These are phyloP conservation scores for Pleurotus pulmonarius DNA, from an alignment of 768 basidiomycete genomes.

Conservation along the genomic window DNA sequence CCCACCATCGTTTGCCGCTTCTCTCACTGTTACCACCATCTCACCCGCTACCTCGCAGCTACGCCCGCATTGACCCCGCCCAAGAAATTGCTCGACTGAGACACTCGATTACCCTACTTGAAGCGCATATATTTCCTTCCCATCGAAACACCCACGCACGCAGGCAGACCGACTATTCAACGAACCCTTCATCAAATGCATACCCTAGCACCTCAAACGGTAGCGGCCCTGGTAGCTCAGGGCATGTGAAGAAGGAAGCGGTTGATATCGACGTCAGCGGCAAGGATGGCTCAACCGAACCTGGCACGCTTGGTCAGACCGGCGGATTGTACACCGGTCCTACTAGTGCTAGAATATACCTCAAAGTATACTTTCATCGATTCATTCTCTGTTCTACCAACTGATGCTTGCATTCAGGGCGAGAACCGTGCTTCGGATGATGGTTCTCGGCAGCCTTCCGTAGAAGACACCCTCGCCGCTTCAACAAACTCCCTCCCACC, in stretches of 20 bases:
- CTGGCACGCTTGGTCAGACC: conserved; percentile 65
- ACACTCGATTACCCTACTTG: conserved; percentile 64
- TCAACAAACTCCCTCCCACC: conserved; percentile 34
- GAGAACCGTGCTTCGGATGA: conserved; percentile 51
- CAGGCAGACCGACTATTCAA: conserved; percentile 19
- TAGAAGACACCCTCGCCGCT: conserved; percentile 21
- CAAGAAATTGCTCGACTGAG: conserved; percentile 66
- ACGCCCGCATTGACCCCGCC: conserved; percentile 55
- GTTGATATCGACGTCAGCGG: conserved; percentile 34
- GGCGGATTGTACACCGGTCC: conserved; percentile 77
- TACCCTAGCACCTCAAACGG: too few species aligned
- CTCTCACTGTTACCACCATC: background rate
- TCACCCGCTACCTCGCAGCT: conserved; percentile 22
- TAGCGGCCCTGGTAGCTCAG: background rate
- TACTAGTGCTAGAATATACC: conserved; percentile 68
- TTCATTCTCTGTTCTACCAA: background rate
- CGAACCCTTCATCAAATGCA: too few species aligned
- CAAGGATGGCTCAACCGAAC: conserved; percentile 18
- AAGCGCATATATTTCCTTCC: conserved; percentile 51
- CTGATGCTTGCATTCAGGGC: conserved; percentile 7
- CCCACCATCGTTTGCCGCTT: background rate
- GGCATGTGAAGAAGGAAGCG: conserved; percentile 52
- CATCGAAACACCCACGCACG: conserved; percentile 33
- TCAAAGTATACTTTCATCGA: conserved; percentile 43
- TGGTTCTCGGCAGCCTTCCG: conserved; percentile 47